Conservation (phyloP, 345 rosid species). For the Microcos paniculata region DNA sequence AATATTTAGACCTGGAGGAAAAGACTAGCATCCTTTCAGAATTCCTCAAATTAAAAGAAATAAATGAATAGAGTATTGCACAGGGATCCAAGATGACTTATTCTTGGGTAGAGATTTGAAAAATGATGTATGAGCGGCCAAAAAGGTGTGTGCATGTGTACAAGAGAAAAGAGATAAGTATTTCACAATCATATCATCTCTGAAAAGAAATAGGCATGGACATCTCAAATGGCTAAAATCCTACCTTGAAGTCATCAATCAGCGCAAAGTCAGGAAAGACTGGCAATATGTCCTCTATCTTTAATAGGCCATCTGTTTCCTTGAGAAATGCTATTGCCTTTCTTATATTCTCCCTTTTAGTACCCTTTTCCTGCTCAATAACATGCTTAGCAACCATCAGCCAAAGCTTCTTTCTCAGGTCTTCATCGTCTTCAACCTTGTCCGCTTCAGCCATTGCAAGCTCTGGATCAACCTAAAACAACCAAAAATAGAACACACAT, state of each 20-base stretch:
- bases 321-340: conserved; percentile 97
- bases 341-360: conserved; percentile 94
- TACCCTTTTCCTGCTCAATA: conserved; percentile 90
- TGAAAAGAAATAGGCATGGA: not conserved
- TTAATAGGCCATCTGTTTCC: conserved; percentile 96
- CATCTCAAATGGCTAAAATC: conserved; percentile 4
- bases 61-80: not conserved
- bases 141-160: not conserved
- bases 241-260: conserved; percentile 98
- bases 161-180: not conserved
- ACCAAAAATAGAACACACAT: conserved; percentile 17
- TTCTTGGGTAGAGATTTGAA: not conserved
- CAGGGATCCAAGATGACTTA: not conserved
- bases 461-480: conserved; percentile 85
- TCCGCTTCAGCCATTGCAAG: conserved; percentile 99
- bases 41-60: not conserved
- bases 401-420: conserved; percentile 97
- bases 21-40: not conserved
- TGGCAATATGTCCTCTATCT: conserved; percentile 97
- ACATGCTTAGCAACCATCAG: conserved; percentile 99
- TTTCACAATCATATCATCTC: not conserved
- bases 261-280: conserved; percentile 99
- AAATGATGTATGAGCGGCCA: not conserved
- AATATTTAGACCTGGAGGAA: not conserved
- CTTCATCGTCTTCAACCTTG: conserved; percentile 99